Conservation (phyloP, 1,284 basidiomycete genomes). For the Sphaerobolus stellatus region DNA sequence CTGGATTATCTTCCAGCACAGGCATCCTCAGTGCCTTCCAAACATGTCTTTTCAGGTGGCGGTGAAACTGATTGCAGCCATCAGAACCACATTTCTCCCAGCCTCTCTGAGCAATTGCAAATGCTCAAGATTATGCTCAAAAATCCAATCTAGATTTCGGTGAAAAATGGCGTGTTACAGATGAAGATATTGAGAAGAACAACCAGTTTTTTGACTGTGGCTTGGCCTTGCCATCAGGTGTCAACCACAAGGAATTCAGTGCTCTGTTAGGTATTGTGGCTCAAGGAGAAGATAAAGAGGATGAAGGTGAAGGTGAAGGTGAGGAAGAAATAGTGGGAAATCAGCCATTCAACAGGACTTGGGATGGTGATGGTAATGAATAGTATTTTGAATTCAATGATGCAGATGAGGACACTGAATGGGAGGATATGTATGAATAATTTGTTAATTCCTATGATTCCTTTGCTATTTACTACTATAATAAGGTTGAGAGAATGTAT, state of each 20-base stretch:
- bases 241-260: background rate
- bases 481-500: too few relatives aligned
- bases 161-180: background rate
- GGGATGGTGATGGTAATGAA: background rate
- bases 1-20: conserved; percentile 24
- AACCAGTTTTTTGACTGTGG: background rate
- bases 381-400: background rate
- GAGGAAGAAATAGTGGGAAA: background rate
- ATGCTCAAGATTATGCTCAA: conserved; percentile 21
- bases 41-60: background rate
- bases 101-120: conserved; percentile 25
- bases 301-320: too few relatives aligned
- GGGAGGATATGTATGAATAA: background rate
- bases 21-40: background rate
- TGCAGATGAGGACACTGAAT: background rate
- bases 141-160: background rate
- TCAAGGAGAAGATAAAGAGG: too few relatives aligned
- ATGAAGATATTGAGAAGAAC: background rate
- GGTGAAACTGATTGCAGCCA: conserved; percentile 19
- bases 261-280: background rate
- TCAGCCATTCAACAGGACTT: background rate
- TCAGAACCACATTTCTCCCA: conserved; percentile 11
- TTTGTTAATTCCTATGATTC: too few relatives aligned
- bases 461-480: too few relatives aligned
- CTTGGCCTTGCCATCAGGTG: background rate